These are phyloP conservation scores for Pinus taeda DNA, from an alignment of 75 land plant species.

Conservation along the genomic window DNA sequence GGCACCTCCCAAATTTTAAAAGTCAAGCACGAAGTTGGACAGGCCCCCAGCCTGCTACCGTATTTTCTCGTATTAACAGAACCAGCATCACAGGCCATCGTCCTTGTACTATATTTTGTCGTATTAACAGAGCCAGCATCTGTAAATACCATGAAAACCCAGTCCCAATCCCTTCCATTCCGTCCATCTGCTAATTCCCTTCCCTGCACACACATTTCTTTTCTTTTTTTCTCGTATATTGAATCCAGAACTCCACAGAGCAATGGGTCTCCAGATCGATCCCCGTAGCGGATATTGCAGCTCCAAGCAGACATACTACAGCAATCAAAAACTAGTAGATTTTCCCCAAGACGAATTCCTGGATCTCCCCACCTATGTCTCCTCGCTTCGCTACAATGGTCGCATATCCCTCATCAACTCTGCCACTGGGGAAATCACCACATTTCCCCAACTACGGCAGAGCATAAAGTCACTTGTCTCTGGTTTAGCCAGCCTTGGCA, in stretches of 20 bases:
- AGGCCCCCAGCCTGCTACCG: too few species aligned
- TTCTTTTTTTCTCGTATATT: too few species aligned
- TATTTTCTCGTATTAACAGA: too few species aligned
- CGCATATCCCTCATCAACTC: constrained; percentile 75
- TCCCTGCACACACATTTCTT: too few species aligned
- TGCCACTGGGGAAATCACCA: constrained; percentile 53
- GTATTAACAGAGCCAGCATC: too few species aligned
- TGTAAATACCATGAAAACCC: too few species aligned
- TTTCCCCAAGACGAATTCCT: constrained; percentile 46
- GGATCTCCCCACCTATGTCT: constrained; percentile 50
- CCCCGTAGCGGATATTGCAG: constrained; percentile 65
- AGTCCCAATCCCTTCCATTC: too few species aligned
- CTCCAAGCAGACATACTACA: constrained; percentile 60
- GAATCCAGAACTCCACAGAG: not conserved
- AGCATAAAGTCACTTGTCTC: constrained; percentile 54
- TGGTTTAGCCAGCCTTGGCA: constrained; percentile 17
- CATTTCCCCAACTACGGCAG: constrained; percentile 60
- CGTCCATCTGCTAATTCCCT: too few species aligned
- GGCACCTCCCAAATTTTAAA: too few species aligned
- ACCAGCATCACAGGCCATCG: too few species aligned
- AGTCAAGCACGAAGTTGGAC: too few species aligned
- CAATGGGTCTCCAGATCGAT: constrained; percentile 20
- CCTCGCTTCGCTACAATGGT: constrained; percentile 44
- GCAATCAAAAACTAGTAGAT: constrained; percentile 61
- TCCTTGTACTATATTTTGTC: too few species aligned